Conservation (phyloP, 1,284 basidiomycete species). For the Puccinia polysora region DNA sequence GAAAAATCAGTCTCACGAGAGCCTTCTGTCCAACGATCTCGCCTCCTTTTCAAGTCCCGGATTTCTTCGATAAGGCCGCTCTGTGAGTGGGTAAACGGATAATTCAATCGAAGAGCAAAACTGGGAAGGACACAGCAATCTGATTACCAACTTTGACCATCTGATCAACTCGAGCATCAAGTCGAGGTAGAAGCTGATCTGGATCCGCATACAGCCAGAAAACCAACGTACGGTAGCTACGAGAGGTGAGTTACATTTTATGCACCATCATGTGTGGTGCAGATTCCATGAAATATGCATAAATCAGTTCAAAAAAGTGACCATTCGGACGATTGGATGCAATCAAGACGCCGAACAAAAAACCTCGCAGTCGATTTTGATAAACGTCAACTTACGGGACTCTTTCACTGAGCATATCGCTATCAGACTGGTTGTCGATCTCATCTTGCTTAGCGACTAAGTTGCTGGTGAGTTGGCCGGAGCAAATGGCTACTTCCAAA, state of each 20-base stretch:
- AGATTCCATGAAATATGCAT: no score
- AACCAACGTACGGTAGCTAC: constrained; percentile 64
- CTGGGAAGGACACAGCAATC: background rate
- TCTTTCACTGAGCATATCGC: no score
- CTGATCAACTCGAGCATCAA: constrained; percentile 75
- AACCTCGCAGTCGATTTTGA: constrained; percentile 45
- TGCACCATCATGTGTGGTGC: background rate
- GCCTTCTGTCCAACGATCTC: background rate
- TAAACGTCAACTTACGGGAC: constrained; percentile 51
- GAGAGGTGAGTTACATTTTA: background rate
- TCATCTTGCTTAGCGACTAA: constrained; percentile 61
- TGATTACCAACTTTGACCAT: constrained; percentile 76
- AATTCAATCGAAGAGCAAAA: constrained; percentile 7
- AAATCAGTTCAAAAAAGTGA: no score
- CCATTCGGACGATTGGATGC: no score
- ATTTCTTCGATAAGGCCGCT: constrained; percentile 82
- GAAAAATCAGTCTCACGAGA: constrained; percentile 60
- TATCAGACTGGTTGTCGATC: constrained; percentile 48
- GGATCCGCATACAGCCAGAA: constrained; percentile 87
- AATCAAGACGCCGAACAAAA: constrained; percentile 13
- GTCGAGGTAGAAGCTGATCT: constrained; percentile 62
- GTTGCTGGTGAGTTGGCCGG: constrained; percentile 65
- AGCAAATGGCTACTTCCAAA: constrained; percentile 72
- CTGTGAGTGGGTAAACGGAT: constrained; percentile 53
- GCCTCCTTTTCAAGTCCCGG: constrained; percentile 53